These are phyloP conservation scores for Arachnomyces sp. DNA, from an alignment of 2,329 filamentous ascomycete genomes.

Conservation along the genomic window DNA sequence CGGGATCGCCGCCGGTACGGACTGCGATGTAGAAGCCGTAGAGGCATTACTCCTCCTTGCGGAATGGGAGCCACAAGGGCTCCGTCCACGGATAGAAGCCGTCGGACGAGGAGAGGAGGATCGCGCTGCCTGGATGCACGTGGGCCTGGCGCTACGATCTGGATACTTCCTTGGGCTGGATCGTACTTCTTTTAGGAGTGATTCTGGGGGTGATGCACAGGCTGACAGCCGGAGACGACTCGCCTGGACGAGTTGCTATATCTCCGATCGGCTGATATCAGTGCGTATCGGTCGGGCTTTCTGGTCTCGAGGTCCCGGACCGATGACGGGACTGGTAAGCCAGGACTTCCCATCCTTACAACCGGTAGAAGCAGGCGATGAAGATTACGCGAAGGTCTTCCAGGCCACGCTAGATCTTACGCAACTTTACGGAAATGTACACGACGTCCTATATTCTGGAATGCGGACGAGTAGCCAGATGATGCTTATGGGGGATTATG, in stretches of 20 bases:
- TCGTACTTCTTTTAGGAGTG: constrained; percentile 57
- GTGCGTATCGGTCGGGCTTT: constrained; percentile 65
- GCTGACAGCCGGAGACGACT: constrained; percentile 57
- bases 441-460: constrained; percentile 66
- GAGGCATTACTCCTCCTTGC: constrained; percentile 63
- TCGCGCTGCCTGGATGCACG: constrained; percentile 69
- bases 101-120: constrained; percentile 68
- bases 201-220: constrained; percentile 51
- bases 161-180: constrained; percentile 65
- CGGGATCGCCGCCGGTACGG: constrained; percentile 57
- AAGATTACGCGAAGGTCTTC: constrained; percentile 62
- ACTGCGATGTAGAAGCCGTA: constrained; percentile 62
- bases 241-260: constrained; percentile 63
- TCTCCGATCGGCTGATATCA: constrained; percentile 61
- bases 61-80: constrained; percentile 64
- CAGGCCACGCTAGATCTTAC: constrained; percentile 65
- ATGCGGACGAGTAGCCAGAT: constrained; percentile 62
- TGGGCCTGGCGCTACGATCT: constrained; percentile 61
- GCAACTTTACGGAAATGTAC: constrained; percentile 65
- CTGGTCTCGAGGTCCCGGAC: constrained; percentile 64
- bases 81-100: constrained; percentile 51
- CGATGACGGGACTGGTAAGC: constrained; percentile 56
- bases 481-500: constrained; percentile 64
- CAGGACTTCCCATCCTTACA: constrained; percentile 62
- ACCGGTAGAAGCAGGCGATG: constrained; percentile 50